A percentile compares a stretch with the other conserved stretches of the same genome.
Conservation (phyloP, 345 rosid genomes). For the Iberis pinnata region DNA sequence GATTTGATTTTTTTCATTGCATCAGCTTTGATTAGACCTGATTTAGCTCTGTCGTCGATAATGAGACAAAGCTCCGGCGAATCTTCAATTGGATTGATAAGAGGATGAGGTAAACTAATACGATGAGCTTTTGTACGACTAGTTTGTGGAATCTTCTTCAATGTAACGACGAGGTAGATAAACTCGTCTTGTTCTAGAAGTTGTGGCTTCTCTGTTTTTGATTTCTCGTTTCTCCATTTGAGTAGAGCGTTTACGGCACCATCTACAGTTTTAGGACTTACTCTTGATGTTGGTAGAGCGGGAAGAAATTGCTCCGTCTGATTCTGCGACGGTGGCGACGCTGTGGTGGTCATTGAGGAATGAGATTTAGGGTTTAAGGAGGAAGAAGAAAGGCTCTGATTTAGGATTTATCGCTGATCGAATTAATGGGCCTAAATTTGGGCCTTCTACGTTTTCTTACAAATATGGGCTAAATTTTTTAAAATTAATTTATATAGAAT, state of each 20-base stretch:
- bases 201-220: slow-evolving; percentile 46
- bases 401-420: slow-evolving; percentile 11
- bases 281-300: slow-evolving; percentile 11
- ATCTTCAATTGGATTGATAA: slow-evolving; percentile 33
- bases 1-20: slow-evolving; percentile 55
- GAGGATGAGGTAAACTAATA: slow-evolving; percentile 46
- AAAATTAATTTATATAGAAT: too few relatives aligned
- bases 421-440: slow-evolving; percentile 7
- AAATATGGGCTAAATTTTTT: slow-evolving; percentile 13
- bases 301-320: slow-evolving; percentile 10
- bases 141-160: slow-evolving; percentile 60
- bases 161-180: slow-evolving; percentile 46
- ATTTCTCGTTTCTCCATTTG: slow-evolving; percentile 46
- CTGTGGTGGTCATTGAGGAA: slow-evolving; percentile 22
- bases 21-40: slow-evolving; percentile 51
- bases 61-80: slow-evolving; percentile 58
- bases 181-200: slow-evolving; percentile 66
- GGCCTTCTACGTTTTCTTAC: background rate
- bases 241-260: slow-evolving; percentile 44
- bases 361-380: slow-evolving; percentile 27
- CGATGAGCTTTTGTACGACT: slow-evolving; percentile 48
- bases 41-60: slow-evolving; percentile 63
- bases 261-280: slow-evolving; percentile 33
- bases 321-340: slow-evolving; percentile 14
- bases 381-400: background rate